Evolutionary conservation across 768 basidiomycete genomes (phyloP), one percentile per base, ranked within the genome.

Genomic region (Mycena metata): DNA sequence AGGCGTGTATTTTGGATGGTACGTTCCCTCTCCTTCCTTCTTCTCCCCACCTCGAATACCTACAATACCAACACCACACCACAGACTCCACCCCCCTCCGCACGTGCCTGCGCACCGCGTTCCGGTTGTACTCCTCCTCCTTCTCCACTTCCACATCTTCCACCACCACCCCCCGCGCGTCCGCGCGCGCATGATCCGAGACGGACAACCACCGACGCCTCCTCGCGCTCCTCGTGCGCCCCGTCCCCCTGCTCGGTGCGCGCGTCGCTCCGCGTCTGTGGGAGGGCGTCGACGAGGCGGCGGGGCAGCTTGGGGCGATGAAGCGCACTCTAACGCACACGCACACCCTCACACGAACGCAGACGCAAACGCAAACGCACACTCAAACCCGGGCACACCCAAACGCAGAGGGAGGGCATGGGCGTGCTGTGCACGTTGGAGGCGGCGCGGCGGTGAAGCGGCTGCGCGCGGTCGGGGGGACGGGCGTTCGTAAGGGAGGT

Each of bases 241-340:
- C 49, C 33, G 58, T 69, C 16, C 69, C 72, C 0, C 66, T 70
- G 23, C 73, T 75, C 65, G 69, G 71, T 19, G 42, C n/a, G 50
- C 62, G 52, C 58, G 51, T 59, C 73, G 65, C 63, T 76, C 36
- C 75, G 76, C 39, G 70, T 73, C 60, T 73, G 33, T 72, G 42
- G 78, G 84, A 16, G 4, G 74, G 91, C 17, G 79, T 92, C 1
- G 86, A 89, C 5, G 85, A 87, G 42, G 91, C 92, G 6, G 81
- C 76, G 16, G 77, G n/a, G n/a, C n/a, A n/a, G n/a, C n/a, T n/a
- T n/a, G n/a, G n/a, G n/a, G n/a, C n/a, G n/a, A n/a, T n/a, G n/a
- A n/a, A n/a, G n/a, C n/a, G n/a, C n/a, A n/a, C n/a, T n/a, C n/a
- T n/a, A n/a, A n/a, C n/a, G n/a, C n/a, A n/a, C n/a, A n/a, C n/a